Evolutionary conservation across 2,329 filamentous ascomycete genomes (phyloP), one percentile per base, ranked within the genome.

Genomic region (Erysiphe neolycopersici): DNA sequence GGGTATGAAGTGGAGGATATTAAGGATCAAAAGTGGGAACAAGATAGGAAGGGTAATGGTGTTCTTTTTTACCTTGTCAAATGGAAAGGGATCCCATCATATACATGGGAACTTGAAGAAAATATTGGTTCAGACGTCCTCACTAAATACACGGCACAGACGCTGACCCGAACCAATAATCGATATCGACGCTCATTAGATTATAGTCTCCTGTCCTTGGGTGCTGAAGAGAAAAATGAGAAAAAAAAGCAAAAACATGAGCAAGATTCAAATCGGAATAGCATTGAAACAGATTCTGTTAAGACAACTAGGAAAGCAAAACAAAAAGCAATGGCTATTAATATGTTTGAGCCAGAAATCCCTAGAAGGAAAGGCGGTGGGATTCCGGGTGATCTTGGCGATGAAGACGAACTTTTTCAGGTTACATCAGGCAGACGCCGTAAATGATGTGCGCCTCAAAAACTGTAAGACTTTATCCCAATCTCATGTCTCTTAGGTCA

Each of bases 21-120:
- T 22, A 30, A 53, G 2, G 44, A 46, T 9, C 47, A 54, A 19
- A 41, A 46, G 30, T 43, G 43, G 19, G 43, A 38, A 18, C 29
- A 30, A 3, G 42, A 44, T 17, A 45, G 46, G 12, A 38, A 49
- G 29, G 49, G 48, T 12, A 47, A 45, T 16, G 38, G 22, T 14
- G 37, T 45, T 6, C 17, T 44, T 3, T 48, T 46, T 31, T 58
- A 54, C 32, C 37, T 50, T 1, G 50, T 57, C 16, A 48, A 51
- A 35, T 57, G 55, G 55, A 48, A 47, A 8, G 54, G 53, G 1
- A 38, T 52, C 33, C 50, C 43, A 33, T 32, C 43, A 6, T 38
- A 52, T 30, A 47, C 51, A 1, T 56, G 54, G 54, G 52, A 57
- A 31, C 52, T 51, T 8, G 50, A 45, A 5, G 42, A 46, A 8